Base-by-base conservation (phyloP, 2,329 filamentous ascomycete genomes). In the Arthrobotrys sphaeroides region DNA sequence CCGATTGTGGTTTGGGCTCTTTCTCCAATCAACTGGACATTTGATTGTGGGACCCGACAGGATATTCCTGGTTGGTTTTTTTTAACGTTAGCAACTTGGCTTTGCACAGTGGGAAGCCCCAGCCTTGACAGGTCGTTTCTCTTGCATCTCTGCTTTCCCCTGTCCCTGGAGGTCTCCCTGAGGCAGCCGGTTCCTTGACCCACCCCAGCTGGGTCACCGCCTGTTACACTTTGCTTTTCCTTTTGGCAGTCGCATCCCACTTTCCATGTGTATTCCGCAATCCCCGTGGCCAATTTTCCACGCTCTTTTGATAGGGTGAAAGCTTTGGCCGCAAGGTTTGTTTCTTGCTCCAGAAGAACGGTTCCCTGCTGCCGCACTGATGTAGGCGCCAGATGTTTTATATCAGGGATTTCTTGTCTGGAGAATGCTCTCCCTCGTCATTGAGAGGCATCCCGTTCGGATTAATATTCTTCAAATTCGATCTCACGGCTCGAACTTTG, bases 31-130 rank as follows among this genome's bases (percentile, higher is more conserved):
- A n/a, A 65, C 22, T 47, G 45, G 49, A 45, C 49, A 42, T 60
- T 73, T 64, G 60, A 45, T n/a, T 51, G 62, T 55, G 40, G 45
- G 55, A 38, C 47, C 20, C 31, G 28, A 68, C 70, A 74, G 70
- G 70, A 74, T 74, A 36, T 61, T 67, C 62, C 70, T 74, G 62
- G 62, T 59, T 74, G 62, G 62, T 59, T 45, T 24, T 42, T 49
- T 31, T 74, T 57, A 68, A 67, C 55, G 45, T 68, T 64, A 53
- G 26, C 45, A 65, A 60, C 53, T 66, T 43, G 28, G 53, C 53
- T 53, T 42, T 36, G 40, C 43, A 9, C 43, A 18, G 65, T 47
- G 65, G 53, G 65, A 53, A 53, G 42, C 33, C 65, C 65, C 42
- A 70, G 45, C 66, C 55, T 70, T 70, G 66, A 61, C 66, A 70